phyloP scores from a whole-genome alignment of 768 basidiomycete species.

The Mycena sanguinolenta region DNA sequence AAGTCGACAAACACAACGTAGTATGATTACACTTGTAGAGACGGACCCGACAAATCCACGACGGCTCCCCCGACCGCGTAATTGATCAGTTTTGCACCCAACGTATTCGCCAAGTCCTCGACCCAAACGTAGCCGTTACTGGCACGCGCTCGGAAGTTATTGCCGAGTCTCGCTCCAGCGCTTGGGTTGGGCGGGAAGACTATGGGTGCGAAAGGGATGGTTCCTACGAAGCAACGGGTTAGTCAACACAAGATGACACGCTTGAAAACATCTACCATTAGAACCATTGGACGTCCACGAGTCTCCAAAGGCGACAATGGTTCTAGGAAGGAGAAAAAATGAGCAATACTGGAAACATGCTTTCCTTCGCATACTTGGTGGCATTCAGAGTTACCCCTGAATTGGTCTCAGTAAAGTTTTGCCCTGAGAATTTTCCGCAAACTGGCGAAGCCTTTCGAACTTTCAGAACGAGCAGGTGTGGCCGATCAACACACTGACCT shows the following conservation, averaged over 20 bases:
- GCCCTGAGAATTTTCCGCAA: constrained; percentile 34
- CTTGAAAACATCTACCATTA: constrained; percentile 13
- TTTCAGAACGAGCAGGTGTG: background rate
- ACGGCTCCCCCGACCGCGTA: constrained; percentile 29
- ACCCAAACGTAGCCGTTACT: constrained; percentile 41
- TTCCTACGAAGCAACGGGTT: constrained; percentile 18
- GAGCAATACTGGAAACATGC: too few relatives aligned
- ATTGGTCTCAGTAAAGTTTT: constrained; percentile 35
- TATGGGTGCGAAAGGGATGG: constrained; percentile 38
- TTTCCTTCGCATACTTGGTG: constrained; percentile 21
- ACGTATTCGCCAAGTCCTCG: constrained; percentile 37
- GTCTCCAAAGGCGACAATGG: constrained; percentile 37
- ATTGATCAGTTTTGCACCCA: constrained; percentile 38
- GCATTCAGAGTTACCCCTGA: constrained; percentile 38
- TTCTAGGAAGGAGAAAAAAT: constrained; percentile 1
- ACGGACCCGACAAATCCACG: constrained; percentile 25
- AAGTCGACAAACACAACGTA: background rate
- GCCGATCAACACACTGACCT: background rate
- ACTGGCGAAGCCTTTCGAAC: constrained; percentile 27
- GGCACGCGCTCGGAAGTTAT: constrained; percentile 38
- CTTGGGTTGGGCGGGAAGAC: constrained; percentile 37
- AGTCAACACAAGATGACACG: background rate
- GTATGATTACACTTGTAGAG: background rate
- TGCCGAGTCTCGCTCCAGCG: constrained; percentile 33
- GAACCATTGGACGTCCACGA: constrained; percentile 38